Evolutionary conservation across 177 flowering plant species (phyloP), one percentile per base, ranked within the genome.

Genomic region (Vitis hybrid): DNA sequence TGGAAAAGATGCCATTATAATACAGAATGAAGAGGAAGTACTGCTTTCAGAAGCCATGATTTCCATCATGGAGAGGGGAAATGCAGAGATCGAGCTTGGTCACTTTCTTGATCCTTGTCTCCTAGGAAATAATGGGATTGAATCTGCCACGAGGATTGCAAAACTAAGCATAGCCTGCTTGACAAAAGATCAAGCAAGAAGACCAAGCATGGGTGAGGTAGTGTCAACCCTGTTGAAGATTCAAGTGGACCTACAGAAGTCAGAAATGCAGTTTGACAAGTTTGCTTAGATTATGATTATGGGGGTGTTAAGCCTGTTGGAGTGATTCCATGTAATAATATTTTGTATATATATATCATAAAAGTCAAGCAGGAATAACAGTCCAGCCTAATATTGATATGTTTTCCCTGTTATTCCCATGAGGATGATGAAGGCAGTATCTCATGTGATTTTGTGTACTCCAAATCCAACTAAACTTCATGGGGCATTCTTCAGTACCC

Each of bases 181-280:
- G 69, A 65, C 51, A 1, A 34, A 60, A 59, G 82, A 87, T 57
- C 82, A 81, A 9, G 68, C 55, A 15, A 66, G 68, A 39, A 74
- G 89, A 68, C 87, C 87, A 52, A 63, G 74, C 70, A 86, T 86
- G 81, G 80, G 39, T 22, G 77, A 77, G 20, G 77, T 80, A 7
- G 85, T 76, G n/a, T 63, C 82, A 6, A 54, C 62, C 59, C 68
- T 83, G 52, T 51, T 61, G 39, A 79, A 71, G 50, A 75, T 83
- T 70, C 81, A 76, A 45, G 70, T 62, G 39, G 78, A 77, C 60
- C 19, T 73, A 8, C 49, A 71, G 54, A 61, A 18, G 65, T 65
- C 61, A 10, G 61, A 69, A 53, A 59, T 39, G 13, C 39, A 45
- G 7, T 59, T 26, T 9, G 60, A 10, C 14, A 0, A 8, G 19